Evolutionary conservation across 345 rosid species (phyloP).

Genomic region (Cardamine chenopodiifolia): DNA sequence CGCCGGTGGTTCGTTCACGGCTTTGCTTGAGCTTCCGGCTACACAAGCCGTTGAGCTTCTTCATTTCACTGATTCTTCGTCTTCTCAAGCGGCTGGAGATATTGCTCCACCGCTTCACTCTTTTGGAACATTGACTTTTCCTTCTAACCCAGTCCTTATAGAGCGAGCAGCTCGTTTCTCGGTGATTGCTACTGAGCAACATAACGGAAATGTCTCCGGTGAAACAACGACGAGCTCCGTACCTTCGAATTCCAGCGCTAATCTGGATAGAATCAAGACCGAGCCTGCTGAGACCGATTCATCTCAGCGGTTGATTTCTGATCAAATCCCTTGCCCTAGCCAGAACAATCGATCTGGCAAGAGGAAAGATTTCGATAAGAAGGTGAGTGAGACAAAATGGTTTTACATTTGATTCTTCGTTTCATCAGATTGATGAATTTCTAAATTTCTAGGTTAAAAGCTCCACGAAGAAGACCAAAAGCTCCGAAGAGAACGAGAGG

Average conservation of each 20-base stretch:
- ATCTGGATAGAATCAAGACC: constrained; percentile 47
- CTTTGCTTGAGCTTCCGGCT: constrained; percentile 66
- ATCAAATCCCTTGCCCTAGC: constrained; percentile 24
- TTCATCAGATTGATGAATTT: constrained; percentile 2
- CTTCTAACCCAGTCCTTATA: constrained; percentile 39
- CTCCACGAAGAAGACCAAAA: constrained; percentile 64
- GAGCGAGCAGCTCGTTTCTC: constrained; percentile 48
- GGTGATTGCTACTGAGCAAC: constrained; percentile 40
- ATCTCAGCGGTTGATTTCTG: constrained; percentile 46
- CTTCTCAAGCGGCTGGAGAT: constrained; percentile 37
- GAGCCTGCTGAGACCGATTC: constrained; percentile 51
- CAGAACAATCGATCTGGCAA: constrained; percentile 41
- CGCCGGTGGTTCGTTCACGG: constrained; percentile 62
- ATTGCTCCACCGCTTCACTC: constrained; percentile 36
- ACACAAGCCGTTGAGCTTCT: constrained; percentile 68
- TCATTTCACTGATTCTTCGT: constrained; percentile 51
- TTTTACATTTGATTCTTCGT: background rate
- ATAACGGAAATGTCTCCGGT: constrained; percentile 35
- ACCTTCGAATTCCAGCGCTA: constrained; percentile 44
- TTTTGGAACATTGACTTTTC: constrained; percentile 44
- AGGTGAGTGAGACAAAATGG: constrained; percentile 41
- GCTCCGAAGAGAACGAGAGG: constrained; percentile 56
- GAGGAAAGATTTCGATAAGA: constrained; percentile 63
- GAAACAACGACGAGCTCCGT: constrained; percentile 40
- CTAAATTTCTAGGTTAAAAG: constrained; percentile 49